A percentile compares a stretch with the other conserved stretches of the same genome.
phyloP scores from a whole-genome alignment of 2,329 filamentous ascomycete genomes.

The Fusarium pseudograminearum region DNA sequence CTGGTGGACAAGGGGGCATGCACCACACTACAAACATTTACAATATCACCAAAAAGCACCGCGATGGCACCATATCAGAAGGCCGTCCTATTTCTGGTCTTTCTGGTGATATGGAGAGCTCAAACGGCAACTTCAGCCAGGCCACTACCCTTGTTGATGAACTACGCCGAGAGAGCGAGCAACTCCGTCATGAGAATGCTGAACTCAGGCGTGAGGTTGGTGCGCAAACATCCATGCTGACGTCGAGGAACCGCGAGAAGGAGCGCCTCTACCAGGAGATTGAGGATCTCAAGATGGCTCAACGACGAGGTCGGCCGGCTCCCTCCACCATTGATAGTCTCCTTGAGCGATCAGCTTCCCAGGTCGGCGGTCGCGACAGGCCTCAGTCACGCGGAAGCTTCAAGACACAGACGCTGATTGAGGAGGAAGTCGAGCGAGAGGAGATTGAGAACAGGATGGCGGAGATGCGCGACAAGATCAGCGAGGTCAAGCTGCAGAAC shows the following conservation, averaged over 20 bases:
- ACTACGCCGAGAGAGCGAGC: constrained; percentile 74
- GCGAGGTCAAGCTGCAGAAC: constrained; percentile 86
- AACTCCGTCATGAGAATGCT: constrained; percentile 90
- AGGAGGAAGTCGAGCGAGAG: constrained; percentile 84
- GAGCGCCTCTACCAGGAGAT: constrained; percentile 96
- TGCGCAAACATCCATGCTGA: constrained; percentile 97
- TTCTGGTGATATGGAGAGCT: constrained; percentile 64
- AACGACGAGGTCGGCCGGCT: constrained; percentile 75
- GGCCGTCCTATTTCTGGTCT: constrained; percentile 63
- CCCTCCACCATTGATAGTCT: constrained; percentile 86
- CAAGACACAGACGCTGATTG: constrained; percentile 69
- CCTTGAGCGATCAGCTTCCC: constrained; percentile 91
- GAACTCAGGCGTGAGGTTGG: constrained; percentile 92
- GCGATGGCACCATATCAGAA: constrained; percentile 60
- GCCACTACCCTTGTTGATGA: constrained; percentile 82
- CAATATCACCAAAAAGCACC: constrained; percentile 69
- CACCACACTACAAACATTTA: constrained; percentile 75
- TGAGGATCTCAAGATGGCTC: constrained; percentile 91
- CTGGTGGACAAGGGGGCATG: constrained; percentile 53
- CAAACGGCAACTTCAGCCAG: constrained; percentile 66
- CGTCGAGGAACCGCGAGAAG: constrained; percentile 93
- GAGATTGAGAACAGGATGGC: constrained; percentile 87
- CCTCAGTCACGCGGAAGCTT: constrained; percentile 81
- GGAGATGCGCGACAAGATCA: constrained; percentile 86
- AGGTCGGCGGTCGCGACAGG: constrained; percentile 76